phyloP scores from a whole-genome alignment of 257 asterid species.

The Solanum pimpinellifolium region DNA sequence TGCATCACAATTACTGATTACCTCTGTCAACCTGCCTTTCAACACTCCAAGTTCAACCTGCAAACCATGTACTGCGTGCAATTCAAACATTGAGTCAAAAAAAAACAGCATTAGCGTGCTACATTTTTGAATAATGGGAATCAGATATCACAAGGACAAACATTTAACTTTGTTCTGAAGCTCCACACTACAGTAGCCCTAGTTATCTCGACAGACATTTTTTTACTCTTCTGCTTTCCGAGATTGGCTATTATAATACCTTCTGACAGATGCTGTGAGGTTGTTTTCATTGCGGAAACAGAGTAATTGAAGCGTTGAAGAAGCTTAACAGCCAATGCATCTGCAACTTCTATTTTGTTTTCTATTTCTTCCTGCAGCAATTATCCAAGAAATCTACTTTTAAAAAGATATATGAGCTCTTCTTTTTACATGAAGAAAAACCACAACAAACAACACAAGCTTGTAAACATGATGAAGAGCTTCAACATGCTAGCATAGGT shows the following conservation, averaged over 20 bases:
- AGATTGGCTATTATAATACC: slow-evolving; percentile 23
- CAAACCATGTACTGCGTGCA: slow-evolving; percentile 55
- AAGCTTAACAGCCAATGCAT: slow-evolving; percentile 86
- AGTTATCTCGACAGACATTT: neutral
- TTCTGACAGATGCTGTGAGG: slow-evolving; percentile 80
- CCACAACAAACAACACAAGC: neutral
- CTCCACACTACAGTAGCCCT: neutral
- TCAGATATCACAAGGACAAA: neutral
- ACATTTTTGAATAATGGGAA: neutral
- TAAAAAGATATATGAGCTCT: neutral
- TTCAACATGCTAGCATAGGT: neutral
- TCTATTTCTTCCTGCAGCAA: slow-evolving; percentile 74
- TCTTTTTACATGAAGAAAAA: neutral
- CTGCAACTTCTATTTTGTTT: slow-evolving; percentile 90
- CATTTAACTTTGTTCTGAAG: neutral
- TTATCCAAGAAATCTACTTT: neutral
- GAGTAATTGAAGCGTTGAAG: slow-evolving; percentile 87
- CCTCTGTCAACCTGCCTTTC: slow-evolving; percentile 91
- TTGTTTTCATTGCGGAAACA: slow-evolving; percentile 71
- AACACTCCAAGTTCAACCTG: slow-evolving; percentile 94
- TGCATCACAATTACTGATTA: slow-evolving; percentile 84
- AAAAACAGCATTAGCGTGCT: neutral
- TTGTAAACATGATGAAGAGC: neutral
- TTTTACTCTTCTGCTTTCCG: neutral
- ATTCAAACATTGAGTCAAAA: neutral